phyloP scores from a whole-genome alignment of 176 grass and related monocot genomes.

The Alloteropsis semialata region DNA sequence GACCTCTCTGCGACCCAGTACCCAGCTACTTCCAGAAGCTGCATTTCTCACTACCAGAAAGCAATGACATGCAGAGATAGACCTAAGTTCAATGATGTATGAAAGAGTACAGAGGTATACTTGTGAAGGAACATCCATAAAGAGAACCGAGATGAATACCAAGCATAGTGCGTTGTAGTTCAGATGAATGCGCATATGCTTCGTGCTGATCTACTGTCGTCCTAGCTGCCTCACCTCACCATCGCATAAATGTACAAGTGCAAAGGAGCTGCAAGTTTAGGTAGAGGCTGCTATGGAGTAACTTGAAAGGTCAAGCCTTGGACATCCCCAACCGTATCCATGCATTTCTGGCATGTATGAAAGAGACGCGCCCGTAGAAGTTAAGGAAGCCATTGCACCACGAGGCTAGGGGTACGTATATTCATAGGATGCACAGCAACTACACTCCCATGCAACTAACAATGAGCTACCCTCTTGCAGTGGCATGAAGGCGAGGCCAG shows the following conservation, averaged over 20 bases:
- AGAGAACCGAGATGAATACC: slow-evolving; percentile 2
- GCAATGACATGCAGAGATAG: neutral
- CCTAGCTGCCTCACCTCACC: slow-evolving; percentile 22
- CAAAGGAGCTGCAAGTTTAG: slow-evolving; percentile 44
- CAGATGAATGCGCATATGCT: slow-evolving; percentile 12
- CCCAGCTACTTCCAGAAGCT: neutral
- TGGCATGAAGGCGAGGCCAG: slow-evolving; percentile 15
- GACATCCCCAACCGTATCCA: slow-evolving; percentile 35
- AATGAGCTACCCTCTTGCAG: slow-evolving; percentile 1
- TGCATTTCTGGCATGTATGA: slow-evolving; percentile 23
- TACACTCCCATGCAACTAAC: slow-evolving; percentile 35
- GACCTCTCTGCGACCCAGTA: neutral
- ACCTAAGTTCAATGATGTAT: slow-evolving; percentile 20
- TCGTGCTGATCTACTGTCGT: neutral
- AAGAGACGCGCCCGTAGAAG: slow-evolving; percentile 33
- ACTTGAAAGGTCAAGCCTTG: slow-evolving; percentile 32
- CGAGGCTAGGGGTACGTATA: too few relatives aligned
- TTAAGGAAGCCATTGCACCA: slow-evolving; percentile 22
- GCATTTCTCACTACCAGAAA: neutral
- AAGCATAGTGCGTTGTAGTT: neutral
- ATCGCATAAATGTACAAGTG: slow-evolving; percentile 37
- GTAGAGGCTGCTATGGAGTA: slow-evolving; percentile 20
- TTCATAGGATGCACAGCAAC: slow-evolving; percentile 8
- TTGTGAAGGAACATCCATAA: slow-evolving; percentile 11
- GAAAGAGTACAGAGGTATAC: slow-evolving; percentile 6